Conservation (phyloP, 805 yeast species). For the Wickerhamiella kurtzmanii region DNA sequence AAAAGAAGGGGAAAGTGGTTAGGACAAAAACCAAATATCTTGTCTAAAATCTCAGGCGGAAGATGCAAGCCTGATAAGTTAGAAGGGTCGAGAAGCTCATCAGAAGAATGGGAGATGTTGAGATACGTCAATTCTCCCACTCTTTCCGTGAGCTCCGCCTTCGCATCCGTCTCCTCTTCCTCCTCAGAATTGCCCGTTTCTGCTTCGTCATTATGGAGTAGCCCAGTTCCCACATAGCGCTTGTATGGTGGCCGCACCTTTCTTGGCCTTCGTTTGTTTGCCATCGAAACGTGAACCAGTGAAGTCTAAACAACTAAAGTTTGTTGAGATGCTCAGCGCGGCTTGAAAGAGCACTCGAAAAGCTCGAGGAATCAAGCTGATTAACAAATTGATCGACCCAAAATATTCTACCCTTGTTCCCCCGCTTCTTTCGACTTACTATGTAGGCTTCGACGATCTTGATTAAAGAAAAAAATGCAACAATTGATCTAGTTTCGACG, state of each 20-base stretch:
- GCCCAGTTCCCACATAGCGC: slow-evolving; percentile 41
- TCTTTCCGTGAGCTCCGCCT: background rate
- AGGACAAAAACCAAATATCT: slow-evolving; percentile 27
- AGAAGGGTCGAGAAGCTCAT: background rate
- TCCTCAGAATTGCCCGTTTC: slow-evolving; percentile 20
- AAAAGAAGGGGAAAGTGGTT: slow-evolving; percentile 34
- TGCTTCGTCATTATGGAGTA: slow-evolving; percentile 19
- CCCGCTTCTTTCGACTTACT: too few species aligned
- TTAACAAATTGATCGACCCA: too few species aligned
- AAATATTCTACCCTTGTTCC: too few species aligned
- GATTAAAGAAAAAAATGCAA: too few species aligned
- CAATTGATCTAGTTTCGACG: too few species aligned
- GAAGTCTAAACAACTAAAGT: too few species aligned
- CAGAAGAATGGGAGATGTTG: too few species aligned
- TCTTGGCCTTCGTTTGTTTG: slow-evolving; percentile 77
- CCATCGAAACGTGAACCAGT: too few species aligned
- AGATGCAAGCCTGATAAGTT: slow-evolving; percentile 19
- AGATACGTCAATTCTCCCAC: background rate
- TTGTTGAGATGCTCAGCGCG: too few species aligned
- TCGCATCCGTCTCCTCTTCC: slow-evolving; percentile 15
- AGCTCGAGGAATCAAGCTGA: too few species aligned
- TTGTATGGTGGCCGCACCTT: slow-evolving; percentile 68
- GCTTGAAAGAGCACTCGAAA: too few species aligned
- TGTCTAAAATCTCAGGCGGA: slow-evolving; percentile 39
- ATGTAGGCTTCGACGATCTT: too few species aligned